Evolutionary conservation across 176 grass and related monocot genomes (phyloP).

Genomic region (Leersia perrieri): DNA sequence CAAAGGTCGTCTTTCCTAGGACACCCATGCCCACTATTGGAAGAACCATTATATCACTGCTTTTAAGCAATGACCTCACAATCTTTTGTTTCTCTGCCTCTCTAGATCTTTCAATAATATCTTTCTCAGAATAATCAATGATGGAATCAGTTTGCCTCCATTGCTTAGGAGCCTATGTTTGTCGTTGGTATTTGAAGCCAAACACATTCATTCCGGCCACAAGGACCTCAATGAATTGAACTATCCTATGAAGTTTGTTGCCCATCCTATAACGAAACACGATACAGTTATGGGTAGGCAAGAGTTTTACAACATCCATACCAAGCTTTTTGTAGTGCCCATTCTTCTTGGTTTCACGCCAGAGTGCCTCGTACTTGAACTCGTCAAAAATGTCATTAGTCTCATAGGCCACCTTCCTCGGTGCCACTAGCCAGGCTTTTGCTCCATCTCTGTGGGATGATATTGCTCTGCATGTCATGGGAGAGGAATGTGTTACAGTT

Average conservation of each 20-base stretch:
- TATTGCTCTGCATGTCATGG: no score
- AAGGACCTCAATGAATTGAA: not conserved
- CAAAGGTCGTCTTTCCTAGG: conserved; percentile 38
- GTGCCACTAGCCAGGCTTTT: not conserved
- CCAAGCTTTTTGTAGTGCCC: not conserved
- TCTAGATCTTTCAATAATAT: conserved; percentile 13
- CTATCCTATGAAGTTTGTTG: conserved; percentile 18
- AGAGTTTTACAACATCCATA: not conserved
- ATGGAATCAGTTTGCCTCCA: not conserved
- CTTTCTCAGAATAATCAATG: conserved; percentile 8
- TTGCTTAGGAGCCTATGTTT: not conserved
- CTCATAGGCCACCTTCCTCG: conserved; percentile 27
- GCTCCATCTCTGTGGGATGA: not conserved
- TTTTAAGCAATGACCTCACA: not conserved
- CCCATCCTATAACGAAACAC: not conserved
- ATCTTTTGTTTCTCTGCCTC: conserved; percentile 29
- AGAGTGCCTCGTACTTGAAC: conserved; percentile 23
- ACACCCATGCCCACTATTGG: conserved; percentile 39
- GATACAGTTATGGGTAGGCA: not conserved
- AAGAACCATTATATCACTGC: not conserved
- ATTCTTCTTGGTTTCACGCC: not conserved
- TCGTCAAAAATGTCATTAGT: conserved; percentile 36
- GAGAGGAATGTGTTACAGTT: no score
- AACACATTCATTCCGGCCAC: not conserved
- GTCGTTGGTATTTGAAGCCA: not conserved